Base-by-base conservation (phyloP, 1,284 basidiomycete genomes). In the Ustilago shanxiensis region DNA sequence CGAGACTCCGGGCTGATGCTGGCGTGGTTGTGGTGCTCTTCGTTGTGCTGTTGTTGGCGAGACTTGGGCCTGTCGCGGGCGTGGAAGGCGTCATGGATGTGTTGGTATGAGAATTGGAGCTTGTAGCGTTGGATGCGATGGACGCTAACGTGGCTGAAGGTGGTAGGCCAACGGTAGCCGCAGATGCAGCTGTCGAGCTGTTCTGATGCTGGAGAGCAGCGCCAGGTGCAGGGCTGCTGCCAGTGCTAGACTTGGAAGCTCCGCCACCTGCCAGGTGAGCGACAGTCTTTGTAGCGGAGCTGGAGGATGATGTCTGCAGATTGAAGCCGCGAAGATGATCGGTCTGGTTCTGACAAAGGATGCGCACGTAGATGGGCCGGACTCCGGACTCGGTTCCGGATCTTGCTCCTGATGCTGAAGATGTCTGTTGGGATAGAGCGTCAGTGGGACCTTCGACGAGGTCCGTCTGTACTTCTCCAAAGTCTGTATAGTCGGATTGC, bases 311-410 rank as follows among this genome's bases (percentile, higher is more conserved):
- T 45, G 57, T 53, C 50, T 66, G 66, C 24, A 69, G 18, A 35
- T 29, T 52, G 51, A 72, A 70, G 14, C 64, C 71, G 37, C 66
- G 65, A 18, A 83, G 69, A 60, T 83, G 81, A 26, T 83, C 80
- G 31, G 61, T 77, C 52, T 76, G 63, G 41, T 83, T 83, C 47
- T 83, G 77, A 24, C 69, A 79, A n/a, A 83, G 68, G 41, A 80
- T 73, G 50, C 72, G 61, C 8, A 80, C 79, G 54, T 74, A 80
- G 53, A 77, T 59, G 16, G 65, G 66, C 14, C 65, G 61, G 4
- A 58, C 49, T n/a, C 47, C 51, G 4, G 50, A 44, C n/a, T 68
- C 66, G 39, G 61, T 44, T 8, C 28, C 45, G 2, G 54, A 24
- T 31, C 31, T 58, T n/a, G 39, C 39, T n/a, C 50, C 28, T 10